These are phyloP conservation scores for Suhomyces ambrosiae DNA, from an alignment of 1,139 yeast genomes.

Conservation along the genomic window DNA sequence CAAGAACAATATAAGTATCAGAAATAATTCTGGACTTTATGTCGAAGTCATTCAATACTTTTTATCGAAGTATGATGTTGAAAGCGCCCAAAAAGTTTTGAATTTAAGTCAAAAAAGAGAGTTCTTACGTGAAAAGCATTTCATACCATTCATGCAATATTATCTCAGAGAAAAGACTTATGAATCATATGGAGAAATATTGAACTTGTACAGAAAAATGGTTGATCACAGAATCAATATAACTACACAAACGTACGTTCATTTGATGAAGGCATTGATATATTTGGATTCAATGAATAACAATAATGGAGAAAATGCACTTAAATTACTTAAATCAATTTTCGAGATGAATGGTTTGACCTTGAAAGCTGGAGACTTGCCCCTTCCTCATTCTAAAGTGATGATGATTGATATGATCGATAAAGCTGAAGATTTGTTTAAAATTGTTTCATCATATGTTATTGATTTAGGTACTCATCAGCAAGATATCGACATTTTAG, in stretches of 20 bases:
- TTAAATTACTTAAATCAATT: conserved; percentile 33
- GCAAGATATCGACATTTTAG: conserved; percentile 28
- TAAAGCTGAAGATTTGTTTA: conserved; percentile 25
- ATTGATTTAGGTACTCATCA: conserved; percentile 19
- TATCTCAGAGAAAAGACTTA: conserved; percentile 26
- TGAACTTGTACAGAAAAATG: conserved; percentile 45
- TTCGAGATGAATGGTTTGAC: conserved; percentile 37
- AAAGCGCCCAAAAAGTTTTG: conserved; percentile 22
- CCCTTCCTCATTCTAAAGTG: conserved; percentile 14
- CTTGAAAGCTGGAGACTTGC: conserved; percentile 7
- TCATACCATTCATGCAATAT: conserved; percentile 32
- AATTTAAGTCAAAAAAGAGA: conserved; percentile 19
- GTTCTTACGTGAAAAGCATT: conserved; percentile 28
- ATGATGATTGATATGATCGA: conserved; percentile 16
- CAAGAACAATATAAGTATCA: conserved; percentile 9
- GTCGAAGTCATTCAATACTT: conserved; percentile 31
- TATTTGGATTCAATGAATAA: conserved; percentile 35
- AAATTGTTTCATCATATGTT: conserved; percentile 29
- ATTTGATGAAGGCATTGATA: conserved; percentile 45
- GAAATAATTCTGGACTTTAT: conserved; percentile 19
- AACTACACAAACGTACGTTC: conserved; percentile 40
- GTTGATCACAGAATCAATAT: conserved; percentile 32
- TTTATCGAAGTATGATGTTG: conserved; percentile 19
- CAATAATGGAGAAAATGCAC: conserved; percentile 29
- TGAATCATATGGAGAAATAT: conserved; percentile 31